Conservation (phyloP, 352 stramenopile species). For the Pythium brassicae region DNA sequence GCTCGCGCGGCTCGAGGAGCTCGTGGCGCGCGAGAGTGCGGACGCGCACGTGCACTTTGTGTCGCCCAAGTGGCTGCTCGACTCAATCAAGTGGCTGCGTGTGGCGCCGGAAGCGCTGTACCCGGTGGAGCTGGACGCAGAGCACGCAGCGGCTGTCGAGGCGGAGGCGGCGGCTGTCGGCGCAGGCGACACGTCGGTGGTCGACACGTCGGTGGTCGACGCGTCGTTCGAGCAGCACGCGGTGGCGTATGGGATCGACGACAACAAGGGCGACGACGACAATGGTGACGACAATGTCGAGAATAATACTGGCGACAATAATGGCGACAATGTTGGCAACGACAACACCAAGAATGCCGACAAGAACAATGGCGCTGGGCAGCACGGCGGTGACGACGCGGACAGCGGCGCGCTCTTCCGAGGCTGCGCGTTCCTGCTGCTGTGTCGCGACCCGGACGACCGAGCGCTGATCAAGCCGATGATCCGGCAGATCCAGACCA, state of each 20-base stretch:
- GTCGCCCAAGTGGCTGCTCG: constrained; percentile 61
- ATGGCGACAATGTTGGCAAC: neutral
- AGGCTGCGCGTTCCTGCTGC: constrained; percentile 51
- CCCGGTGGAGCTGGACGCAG: constrained; percentile 49
- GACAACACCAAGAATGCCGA: too few relatives aligned
- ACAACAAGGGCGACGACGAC: neutral
- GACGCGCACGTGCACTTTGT: constrained; percentile 40
- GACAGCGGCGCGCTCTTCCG: constrained; percentile 24
- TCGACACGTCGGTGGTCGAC: neutral
- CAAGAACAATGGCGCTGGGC: too few relatives aligned
- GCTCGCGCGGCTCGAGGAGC: constrained; percentile 27
- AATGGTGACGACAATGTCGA: too few relatives aligned
- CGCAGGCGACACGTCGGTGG: neutral
- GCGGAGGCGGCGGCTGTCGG: too few relatives aligned
- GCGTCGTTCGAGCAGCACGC: neutral
- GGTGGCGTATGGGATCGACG: too few relatives aligned
- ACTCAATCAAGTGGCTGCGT: constrained; percentile 43
- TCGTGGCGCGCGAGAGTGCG: constrained; percentile 23
- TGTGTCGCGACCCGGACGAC: constrained; percentile 49
- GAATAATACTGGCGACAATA: neutral
- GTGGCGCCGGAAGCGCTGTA: constrained; percentile 63
- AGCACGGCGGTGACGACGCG: too few relatives aligned
- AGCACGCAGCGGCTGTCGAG: constrained; percentile 2
- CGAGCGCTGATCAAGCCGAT: constrained; percentile 31
- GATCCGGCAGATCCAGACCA: constrained; percentile 29